phyloP scores from a whole-genome alignment of 2,329 filamentous ascomycete species.

The Thelonectria blattea region DNA sequence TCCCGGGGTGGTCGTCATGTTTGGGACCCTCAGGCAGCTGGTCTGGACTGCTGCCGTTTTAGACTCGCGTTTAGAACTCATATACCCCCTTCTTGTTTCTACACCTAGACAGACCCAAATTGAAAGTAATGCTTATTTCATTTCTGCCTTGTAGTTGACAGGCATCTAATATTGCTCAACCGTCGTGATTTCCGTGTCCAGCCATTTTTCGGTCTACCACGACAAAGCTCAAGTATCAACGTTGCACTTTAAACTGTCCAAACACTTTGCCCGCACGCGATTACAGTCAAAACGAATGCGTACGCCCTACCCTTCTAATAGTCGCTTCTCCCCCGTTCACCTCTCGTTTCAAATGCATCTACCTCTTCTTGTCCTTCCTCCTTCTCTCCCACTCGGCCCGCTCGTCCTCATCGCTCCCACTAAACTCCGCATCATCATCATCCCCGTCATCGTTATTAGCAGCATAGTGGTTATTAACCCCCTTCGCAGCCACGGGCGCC shows the following conservation, averaged over 20 bases:
- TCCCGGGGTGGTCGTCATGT: constrained; percentile 8
- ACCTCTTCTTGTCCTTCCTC: constrained; percentile 48
- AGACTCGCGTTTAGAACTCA: constrained; percentile 23
- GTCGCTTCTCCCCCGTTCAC: not conserved
- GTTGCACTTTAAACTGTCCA: constrained; percentile 12
- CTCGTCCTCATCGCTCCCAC: constrained; percentile 69
- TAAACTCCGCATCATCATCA: constrained; percentile 66
- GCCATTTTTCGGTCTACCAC: constrained; percentile 19
- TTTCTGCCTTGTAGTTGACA: constrained; percentile 32
- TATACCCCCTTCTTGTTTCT: constrained; percentile 25
- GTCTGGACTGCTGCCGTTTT: not conserved
- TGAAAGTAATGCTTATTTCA: constrained; percentile 33
- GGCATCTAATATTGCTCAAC: constrained; percentile 33
- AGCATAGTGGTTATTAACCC: not conserved
- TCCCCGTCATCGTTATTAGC: constrained; percentile 37
- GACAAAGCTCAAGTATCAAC: constrained; percentile 20
- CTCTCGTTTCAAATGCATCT: not conserved
- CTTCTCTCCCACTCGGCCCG: constrained; percentile 65
- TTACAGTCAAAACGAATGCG: constrained; percentile 4
- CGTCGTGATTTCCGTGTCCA: constrained; percentile 29
- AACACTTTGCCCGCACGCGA: constrained; percentile 16
- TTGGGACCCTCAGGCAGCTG: constrained; percentile 20
- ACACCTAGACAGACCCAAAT: constrained; percentile 29
- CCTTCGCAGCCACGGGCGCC: constrained; percentile 19
- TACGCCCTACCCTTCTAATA: constrained; percentile 9